Evolutionary conservation across 495 filamentous ascomycete genomes (phyloP), one percentile per base, ranked within the genome.

Genomic region (Glutinoglossum americanum): DNA sequence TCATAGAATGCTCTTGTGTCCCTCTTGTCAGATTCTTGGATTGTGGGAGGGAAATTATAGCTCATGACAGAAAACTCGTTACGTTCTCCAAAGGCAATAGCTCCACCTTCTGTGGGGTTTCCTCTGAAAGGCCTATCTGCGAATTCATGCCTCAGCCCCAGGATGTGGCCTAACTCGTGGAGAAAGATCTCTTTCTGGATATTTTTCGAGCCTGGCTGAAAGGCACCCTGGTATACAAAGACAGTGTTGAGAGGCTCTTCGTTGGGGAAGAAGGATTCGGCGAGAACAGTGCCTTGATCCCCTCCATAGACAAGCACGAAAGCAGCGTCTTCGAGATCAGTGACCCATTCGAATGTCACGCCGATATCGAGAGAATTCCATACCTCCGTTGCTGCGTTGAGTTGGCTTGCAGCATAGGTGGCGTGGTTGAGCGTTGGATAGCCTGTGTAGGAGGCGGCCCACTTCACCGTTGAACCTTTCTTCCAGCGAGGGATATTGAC

Each of bases 1-100:
- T 35, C 32, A 74, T 60, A 60, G 48, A 67, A 57, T 7, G 55
- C 59, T 27, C 27, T 33, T 7, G 59, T 47, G 27, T 37, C 56
- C 7, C 58, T 48, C 41, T 19, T 44, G 55, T 61, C 59, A 11
- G 57, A 54, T 11, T 23, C n/a, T 49, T 61, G 59, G 30, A 61
- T 13, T 19, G 32, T 10, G 10, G 56, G 59, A 3, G 59, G 59
- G 26, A 58, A 51, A 28, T 54, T 21, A 44, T 61, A 54, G 26
- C 45, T 56, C 59, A 61, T 61, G 10, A 61, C 59, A 2, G 59
- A 61, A 11, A n/a, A 5, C 45, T 41, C 55, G 32, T 61, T 59
- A 11, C 56, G 19, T 11, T 35, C 32, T 9, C 59, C 59, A 26
- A 61, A 30, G 33, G 28, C 39, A 9, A 61, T 39, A 17, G 10